Evolutionary conservation across 2,329 filamentous ascomycete genomes (phyloP).

Genomic region (Claviceps sp.): DNA sequence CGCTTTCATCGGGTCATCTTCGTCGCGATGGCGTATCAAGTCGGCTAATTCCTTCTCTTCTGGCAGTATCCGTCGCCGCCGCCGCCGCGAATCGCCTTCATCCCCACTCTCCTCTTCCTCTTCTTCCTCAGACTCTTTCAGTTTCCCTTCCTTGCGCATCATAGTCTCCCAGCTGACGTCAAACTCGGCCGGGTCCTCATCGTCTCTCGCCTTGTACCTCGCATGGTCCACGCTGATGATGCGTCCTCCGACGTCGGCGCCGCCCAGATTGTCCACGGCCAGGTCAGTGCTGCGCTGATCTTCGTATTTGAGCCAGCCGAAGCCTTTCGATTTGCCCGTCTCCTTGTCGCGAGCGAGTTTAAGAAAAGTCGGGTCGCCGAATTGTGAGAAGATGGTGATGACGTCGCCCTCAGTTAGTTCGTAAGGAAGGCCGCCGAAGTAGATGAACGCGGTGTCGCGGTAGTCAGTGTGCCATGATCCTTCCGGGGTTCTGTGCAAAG

Average conservation of each 20-base stretch:
- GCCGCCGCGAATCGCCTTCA: conserved; percentile 17
- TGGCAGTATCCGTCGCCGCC: conserved; percentile 50
- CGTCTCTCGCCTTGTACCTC: conserved; percentile 77
- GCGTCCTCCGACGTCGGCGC: conserved; percentile 68
- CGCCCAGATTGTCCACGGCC: conserved; percentile 89
- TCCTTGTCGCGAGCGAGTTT: conserved; percentile 92
- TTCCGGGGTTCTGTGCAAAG: conserved; percentile 50
- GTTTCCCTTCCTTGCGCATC: conserved; percentile 35
- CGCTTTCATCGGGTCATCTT: conserved; percentile 95
- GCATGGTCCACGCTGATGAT: conserved; percentile 84
- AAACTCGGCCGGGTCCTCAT: conserved; percentile 51
- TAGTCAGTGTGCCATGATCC: conserved; percentile 97
- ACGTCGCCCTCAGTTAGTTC: conserved; percentile 92
- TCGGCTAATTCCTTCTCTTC: conserved; percentile 71
- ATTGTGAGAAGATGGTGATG: conserved; percentile 93
- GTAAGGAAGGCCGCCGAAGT: conserved; percentile 87
- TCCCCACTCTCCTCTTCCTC: conserved; percentile 34
- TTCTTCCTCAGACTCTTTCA: conserved; percentile 29
- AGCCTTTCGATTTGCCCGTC: conserved; percentile 86
- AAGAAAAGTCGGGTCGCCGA: conserved; percentile 84
- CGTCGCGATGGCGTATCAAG: conserved; percentile 69
- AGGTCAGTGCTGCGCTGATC: conserved; percentile 93
- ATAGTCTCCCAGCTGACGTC: conserved; percentile 48
- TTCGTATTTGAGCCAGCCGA: conserved; percentile 95
- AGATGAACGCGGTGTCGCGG: conserved; percentile 90